Base-by-base conservation (phyloP, 2,329 filamentous ascomycete species). In the Ilyonectria mors-panacis region DNA sequence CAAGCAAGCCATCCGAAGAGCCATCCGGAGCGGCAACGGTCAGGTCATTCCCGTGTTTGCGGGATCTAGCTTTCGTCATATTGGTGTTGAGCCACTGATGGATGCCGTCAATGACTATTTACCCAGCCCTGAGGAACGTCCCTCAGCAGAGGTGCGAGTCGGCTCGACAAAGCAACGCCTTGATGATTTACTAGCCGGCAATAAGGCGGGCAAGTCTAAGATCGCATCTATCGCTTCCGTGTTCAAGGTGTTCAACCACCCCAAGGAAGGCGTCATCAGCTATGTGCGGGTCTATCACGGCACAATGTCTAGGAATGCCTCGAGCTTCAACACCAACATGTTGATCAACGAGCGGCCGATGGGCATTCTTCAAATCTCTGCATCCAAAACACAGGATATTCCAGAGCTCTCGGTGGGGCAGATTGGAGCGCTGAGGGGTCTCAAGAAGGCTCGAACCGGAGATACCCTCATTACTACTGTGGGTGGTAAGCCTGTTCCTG, bases 271-370 rank as follows among this genome's bases (percentile, higher is more conserved):
- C 19, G 92, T 97, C 60, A 86, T 98, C 66, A 94, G 97, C 69
- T 98, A 97, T 77, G 92, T 98, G 10, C 91, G 96, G 45, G 94
- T 98, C 8, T 98, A 98, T 80, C 93, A 94, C 28, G 96, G 96
- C 10, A 88, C 89, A 2, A 83, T 99, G 59, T 89, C 90, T 65
- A 91, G 91, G 53, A 94, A 94, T 72, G 87, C 90, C 10, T 83
- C 90, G 3, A 88, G 97, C 28, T 98, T 92, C 89, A 98, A 98
- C 78, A 96, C 95, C 12, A 94, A 93, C 71, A 87, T 97, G 2
- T 87, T 92, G 65, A 83, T 90, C n/a, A 91, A 91, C 1, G 96
- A 98, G 78, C 89, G 92, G 56, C 92, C 93, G 0, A 92, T 94
- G 61, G 91, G 92, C 4, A 87, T 98, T 39, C 84, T 98, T 62